Percentiles rank a stretch among this genome's conserved stretches.
Evolutionary conservation across 225 moss, liverwort and hornwort genomes (phyloP).

Genomic region (Thuidium tamariscinum): DNA sequence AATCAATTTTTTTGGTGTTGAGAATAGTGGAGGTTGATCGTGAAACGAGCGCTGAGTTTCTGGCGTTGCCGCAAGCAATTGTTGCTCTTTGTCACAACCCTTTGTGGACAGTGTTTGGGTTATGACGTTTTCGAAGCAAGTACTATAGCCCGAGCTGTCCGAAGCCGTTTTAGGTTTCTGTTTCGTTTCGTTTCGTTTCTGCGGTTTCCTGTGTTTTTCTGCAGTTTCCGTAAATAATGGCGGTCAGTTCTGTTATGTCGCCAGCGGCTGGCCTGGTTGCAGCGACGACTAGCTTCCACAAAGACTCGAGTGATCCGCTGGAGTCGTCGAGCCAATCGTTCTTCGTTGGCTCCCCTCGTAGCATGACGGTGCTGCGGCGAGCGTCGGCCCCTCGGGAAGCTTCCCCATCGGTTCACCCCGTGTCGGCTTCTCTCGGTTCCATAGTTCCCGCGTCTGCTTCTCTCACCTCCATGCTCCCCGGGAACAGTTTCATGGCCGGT

Average conservation of each 20-base stretch:
- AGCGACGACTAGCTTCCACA: slow-evolving; percentile 1
- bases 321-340: slow-evolving; percentile 1
- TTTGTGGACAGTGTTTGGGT: background rate
- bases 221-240: background rate
- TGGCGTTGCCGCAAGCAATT: background rate
- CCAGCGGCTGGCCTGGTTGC: background rate
- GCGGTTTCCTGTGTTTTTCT: too few species aligned
- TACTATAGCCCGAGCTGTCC: background rate
- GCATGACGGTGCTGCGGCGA: background rate
- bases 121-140: background rate
- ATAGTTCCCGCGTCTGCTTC: background rate
- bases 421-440: background rate
- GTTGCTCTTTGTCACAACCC: background rate
- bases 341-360: slow-evolving; percentile 1
- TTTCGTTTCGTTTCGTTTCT: background rate
- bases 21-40: background rate
- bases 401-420: background rate
- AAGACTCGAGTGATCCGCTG: background rate
- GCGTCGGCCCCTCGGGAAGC: background rate
- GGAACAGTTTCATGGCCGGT: background rate
- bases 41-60: background rate
- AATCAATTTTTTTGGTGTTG: rapidly evolving
- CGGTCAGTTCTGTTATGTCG: background rate
- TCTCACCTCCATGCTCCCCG: background rate
- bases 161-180: too few species aligned